Base-by-base conservation (phyloP, 768 basidiomycete species). In the Pulveroboletus sp. region DNA sequence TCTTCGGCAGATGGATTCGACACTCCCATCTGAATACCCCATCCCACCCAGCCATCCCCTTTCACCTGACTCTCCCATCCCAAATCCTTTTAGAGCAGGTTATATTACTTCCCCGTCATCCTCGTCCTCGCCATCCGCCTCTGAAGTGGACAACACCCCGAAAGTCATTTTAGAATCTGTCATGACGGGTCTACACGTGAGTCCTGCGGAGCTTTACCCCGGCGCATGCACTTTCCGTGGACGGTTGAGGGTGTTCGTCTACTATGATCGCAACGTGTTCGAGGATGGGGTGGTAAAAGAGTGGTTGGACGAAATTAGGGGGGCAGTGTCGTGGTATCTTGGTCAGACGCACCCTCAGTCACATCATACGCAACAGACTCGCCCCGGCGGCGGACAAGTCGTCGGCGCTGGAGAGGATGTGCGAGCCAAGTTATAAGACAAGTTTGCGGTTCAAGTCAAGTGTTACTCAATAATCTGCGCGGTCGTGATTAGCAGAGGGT, bases 181-280 rank as follows among this genome's bases (percentile, higher is more conserved):
- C 8, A 18, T 6, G 41, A 46, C 55, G 11, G 50, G 50, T 52
- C 63, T 81, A 11, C 76, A 71, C 33, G 68, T 70, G 46, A 73
- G 76, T 8, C 75, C 79, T 2, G 68, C 58, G 3, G 76, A 81
- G 55, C 51, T 65, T 14, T 66, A 79, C 54, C 68, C 80, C 0
- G 73, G 75, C 2, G 73, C 77, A 14, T 44, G 62, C 3, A 75
- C 67, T 2, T 59, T 56, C 5, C 57, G 54, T 2, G 59, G 69
- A 30, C 60, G 64, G 32, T 49, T 82, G 33, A 49, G 49, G 2
- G 40, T 80, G 39, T 47, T 57, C 12, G 39, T 69, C 5, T 71
- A 47, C 54, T 76, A 67, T 56, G 80, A 82, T 42, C 63, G 58
- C 6, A 77, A 81, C 54, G 74, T 76, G 5, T 80, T 71, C 40